Percentiles rank a stretch among this genome's conserved stretches.
Conservation (phyloP, 139 green algal species). For the Tetradesmus obliquus region DNA sequence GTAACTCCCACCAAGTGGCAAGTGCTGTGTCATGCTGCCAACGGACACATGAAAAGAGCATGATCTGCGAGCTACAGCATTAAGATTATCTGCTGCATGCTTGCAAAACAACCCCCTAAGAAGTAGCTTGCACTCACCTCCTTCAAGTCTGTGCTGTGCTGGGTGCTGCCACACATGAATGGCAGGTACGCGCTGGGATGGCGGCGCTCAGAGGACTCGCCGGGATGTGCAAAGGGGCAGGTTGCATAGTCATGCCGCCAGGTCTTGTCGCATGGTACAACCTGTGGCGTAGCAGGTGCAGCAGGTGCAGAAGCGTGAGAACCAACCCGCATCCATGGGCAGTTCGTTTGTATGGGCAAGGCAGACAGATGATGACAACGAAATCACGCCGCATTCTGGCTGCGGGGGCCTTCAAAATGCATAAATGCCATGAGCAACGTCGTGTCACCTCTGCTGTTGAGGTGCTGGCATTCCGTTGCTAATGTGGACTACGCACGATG, state of each 20-base stretch:
- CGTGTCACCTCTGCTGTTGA: background rate
- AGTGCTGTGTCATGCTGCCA: background rate
- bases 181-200: constrained; percentile 62
- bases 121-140: constrained; percentile 40
- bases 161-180: constrained; percentile 54
- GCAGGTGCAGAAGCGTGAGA: background rate
- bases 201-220: constrained; percentile 84
- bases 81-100: constrained; percentile 64
- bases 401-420: background rate
- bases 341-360: background rate
- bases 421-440: background rate
- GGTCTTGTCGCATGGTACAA: constrained; percentile 68
- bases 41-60: background rate
- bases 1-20: background rate
- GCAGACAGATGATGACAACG: background rate
- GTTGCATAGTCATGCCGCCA: constrained; percentile 80
- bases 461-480: background rate
- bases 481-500: background rate
- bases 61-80: background rate
- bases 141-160: constrained; percentile 45
- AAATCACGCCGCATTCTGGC: background rate
- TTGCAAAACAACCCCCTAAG: constrained; percentile 75
- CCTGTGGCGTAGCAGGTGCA: constrained; percentile 36
- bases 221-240: constrained; percentile 90
- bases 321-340: background rate